phyloP scores from a whole-genome alignment of 2,329 filamentous ascomycete genomes.

The Fusarium guadeloupense region DNA sequence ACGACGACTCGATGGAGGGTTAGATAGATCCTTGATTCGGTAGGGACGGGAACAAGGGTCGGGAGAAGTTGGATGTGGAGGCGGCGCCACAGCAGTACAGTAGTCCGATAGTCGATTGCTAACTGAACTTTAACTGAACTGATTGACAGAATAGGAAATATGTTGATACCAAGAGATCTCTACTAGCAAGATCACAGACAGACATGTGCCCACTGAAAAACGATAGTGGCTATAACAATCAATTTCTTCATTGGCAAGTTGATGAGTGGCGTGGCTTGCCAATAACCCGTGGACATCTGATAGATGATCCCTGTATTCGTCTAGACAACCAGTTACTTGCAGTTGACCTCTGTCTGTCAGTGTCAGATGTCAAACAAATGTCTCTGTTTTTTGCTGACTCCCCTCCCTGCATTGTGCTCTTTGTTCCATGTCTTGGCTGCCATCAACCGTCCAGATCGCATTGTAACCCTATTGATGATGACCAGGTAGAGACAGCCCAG shows the following conservation, averaged over 20 bases:
- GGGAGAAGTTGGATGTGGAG: slow-evolving; percentile 2
- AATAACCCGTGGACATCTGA: too few relatives aligned
- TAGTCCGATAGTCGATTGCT: too few relatives aligned
- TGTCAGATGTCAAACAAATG: not conserved
- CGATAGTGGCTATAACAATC: too few relatives aligned
- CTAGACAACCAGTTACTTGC: too few relatives aligned
- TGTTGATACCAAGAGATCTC: not conserved
- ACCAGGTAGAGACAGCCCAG: not conserved
- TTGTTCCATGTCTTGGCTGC: slow-evolving; percentile 11
- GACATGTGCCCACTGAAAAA: too few relatives aligned
- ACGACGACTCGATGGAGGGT: slow-evolving; percentile 17
- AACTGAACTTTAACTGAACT: not conserved
- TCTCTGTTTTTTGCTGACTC: not conserved
- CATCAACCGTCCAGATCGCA: not conserved
- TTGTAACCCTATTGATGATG: not conserved
- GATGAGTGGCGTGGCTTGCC: too few relatives aligned
- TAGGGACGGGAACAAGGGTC: slow-evolving; percentile 20
- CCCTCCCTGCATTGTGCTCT: slow-evolving; percentile 3
- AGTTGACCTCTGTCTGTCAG: too few relatives aligned
- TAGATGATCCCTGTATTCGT: too few relatives aligned
- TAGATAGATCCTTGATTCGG: slow-evolving; percentile 19
- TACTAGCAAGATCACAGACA: not conserved
- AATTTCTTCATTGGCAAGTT: too few relatives aligned
- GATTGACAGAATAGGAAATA: not conserved
- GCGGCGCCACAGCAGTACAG: slow-evolving; percentile 6